A percentile compares a stretch with the other conserved stretches of the same genome.
Evolutionary conservation across 1,284 basidiomycete genomes (phyloP).

Genomic region (Cystobasidium slooffiae): DNA sequence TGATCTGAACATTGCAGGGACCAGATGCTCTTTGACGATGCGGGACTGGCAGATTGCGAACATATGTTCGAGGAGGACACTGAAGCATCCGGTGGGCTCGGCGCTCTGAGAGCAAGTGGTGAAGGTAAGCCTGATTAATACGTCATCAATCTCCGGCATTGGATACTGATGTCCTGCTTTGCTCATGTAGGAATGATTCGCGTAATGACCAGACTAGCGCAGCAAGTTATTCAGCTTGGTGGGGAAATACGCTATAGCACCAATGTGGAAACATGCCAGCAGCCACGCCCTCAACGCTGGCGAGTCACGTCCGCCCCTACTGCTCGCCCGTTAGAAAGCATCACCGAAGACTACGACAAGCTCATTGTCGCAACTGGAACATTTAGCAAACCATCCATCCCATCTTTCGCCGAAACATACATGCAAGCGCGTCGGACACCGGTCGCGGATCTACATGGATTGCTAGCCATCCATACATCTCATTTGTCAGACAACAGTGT

Average conservation of each 20-base stretch:
- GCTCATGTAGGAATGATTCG: conserved; percentile 44
- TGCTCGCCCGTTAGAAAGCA: conserved; percentile 10
- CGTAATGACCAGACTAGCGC: conserved; percentile 46
- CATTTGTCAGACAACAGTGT: conserved; percentile 42
- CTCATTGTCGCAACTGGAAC: conserved; percentile 48
- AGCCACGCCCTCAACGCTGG: conserved; percentile 40
- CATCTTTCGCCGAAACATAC: conserved; percentile 43
- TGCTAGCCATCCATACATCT: conserved; percentile 47
- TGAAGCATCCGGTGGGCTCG: conserved; percentile 43
- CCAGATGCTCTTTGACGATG: conserved; percentile 44
- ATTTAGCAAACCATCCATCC: conserved; percentile 48
- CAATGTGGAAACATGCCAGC: conserved; percentile 35
- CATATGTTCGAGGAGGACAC: conserved; percentile 44
- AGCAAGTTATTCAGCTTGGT: conserved; percentile 41
- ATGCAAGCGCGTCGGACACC: conserved; percentile 31
- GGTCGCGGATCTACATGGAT: conserved; percentile 21
- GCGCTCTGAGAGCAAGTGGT: conserved; percentile 47
- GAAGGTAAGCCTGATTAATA: conserved; percentile 5
- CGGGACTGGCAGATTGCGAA: conserved; percentile 32
- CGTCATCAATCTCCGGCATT: background rate
- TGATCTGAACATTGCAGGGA: background rate
- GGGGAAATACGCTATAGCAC: conserved; percentile 45
- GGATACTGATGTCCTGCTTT: background rate
- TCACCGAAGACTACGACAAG: conserved; percentile 46
- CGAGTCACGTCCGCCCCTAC: conserved; percentile 6